A percentile compares a stretch with the other conserved stretches of the same genome.
Evolutionary conservation across 352 stramenopile genomes (phyloP).

Genomic region (Pythium monospermum): DNA sequence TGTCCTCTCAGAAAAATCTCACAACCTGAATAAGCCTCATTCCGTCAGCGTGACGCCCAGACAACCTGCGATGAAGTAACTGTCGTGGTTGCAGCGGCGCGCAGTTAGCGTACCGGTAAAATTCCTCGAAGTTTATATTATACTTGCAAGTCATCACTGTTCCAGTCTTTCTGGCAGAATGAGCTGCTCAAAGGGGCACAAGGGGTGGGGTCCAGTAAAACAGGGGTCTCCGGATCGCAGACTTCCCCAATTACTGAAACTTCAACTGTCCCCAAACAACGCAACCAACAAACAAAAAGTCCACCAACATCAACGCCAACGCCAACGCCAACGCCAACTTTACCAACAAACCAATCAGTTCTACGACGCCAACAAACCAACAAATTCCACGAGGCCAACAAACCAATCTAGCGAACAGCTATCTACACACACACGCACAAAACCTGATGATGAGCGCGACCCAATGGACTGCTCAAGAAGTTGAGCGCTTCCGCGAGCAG

Average conservation of each 20-base stretch:
- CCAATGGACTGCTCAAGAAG: constrained; percentile 21
- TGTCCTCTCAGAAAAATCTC: no score
- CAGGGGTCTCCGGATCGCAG: not conserved
- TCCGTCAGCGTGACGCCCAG: no score
- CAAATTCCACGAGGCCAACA: no score
- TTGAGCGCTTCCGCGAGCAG: constrained; percentile 24
- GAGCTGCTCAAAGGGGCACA: no score
- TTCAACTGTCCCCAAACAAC: not conserved
- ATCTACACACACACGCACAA: not conserved
- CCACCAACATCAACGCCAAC: not conserved
- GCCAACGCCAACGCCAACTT: not conserved
- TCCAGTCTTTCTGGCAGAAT: not conserved
- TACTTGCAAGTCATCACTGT: not conserved
- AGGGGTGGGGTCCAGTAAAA: no score
- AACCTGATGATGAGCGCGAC: constrained; percentile 8
- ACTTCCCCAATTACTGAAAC: not conserved
- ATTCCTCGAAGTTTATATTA: not conserved
- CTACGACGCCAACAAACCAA: not conserved
- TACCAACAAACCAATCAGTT: not conserved
- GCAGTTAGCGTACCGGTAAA: no score
- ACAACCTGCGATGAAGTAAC: no score
- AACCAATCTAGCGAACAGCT: not conserved
- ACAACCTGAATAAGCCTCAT: no score
- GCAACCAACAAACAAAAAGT: not conserved
- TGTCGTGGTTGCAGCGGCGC: no score